These are phyloP conservation scores for Exophiala spinifera DNA, from an alignment of 2,329 filamentous ascomycete species.

Conservation along the genomic window DNA sequence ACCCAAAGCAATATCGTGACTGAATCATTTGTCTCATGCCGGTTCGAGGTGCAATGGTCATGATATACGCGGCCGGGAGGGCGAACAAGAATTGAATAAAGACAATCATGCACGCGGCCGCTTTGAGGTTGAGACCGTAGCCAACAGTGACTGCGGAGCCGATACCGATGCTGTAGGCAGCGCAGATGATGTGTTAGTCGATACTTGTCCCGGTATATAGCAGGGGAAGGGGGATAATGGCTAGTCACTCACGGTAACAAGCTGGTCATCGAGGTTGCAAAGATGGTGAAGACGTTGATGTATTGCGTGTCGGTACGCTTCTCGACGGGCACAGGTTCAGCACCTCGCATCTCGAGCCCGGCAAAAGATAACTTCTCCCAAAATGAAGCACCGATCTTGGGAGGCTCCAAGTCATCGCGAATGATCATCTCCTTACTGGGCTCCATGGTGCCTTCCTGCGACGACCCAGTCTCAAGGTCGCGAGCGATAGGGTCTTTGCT, in stretches of 20 bases:
- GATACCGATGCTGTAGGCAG: neutral
- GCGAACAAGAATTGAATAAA: neutral
- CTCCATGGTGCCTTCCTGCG: no score
- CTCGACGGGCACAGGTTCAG: constrained; percentile 68
- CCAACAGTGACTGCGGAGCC: constrained; percentile 1
- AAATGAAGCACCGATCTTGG: no score
- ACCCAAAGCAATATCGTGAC: constrained; percentile 7
- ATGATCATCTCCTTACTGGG: no score
- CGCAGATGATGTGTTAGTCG: no score
- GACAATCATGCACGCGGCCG: constrained; percentile 2
- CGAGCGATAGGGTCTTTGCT: no score
- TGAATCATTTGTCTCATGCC: constrained; percentile 10
- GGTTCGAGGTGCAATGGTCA: neutral
- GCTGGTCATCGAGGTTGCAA: constrained; percentile 52
- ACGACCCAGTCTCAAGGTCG: no score
- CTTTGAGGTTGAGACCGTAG: neutral
- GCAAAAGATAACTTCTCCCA: neutral
- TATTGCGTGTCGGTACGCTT: constrained; percentile 64
- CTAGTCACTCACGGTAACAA: constrained; percentile 1
- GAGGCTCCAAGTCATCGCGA: no score
- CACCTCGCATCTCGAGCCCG: constrained; percentile 69
- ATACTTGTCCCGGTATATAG: no score
- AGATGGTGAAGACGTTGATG: constrained; percentile 61
- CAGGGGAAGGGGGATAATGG: neutral
- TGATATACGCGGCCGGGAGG: constrained; percentile 1